phyloP scores from a whole-genome alignment of 257 asterid species.

The Solanum clarkiae region DNA sequence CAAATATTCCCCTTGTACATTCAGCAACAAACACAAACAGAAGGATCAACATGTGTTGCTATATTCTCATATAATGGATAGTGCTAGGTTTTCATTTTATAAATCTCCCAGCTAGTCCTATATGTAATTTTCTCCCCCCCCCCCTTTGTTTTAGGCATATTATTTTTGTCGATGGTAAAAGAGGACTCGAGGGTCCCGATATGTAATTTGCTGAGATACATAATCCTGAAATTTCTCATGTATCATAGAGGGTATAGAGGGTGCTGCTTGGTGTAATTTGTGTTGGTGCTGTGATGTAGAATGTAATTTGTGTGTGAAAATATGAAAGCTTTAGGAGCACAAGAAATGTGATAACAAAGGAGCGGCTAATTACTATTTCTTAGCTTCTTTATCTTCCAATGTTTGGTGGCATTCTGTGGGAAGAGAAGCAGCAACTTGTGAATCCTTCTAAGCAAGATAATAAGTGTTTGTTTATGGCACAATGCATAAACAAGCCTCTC shows the following conservation, averaged over 20 bases:
- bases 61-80: slow-evolving; percentile 6
- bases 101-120: slow-evolving; percentile 5
- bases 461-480: not conserved
- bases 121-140: not conserved
- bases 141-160: slow-evolving; percentile 18
- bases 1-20: slow-evolving; percentile 30
- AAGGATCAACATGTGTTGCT: slow-evolving; percentile 8
- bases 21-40: slow-evolving; percentile 21
- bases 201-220: slow-evolving; percentile 30
- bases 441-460: not conserved
- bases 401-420: not conserved
- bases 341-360: not conserved
- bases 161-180: slow-evolving; percentile 13
- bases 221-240: slow-evolving; percentile 17
- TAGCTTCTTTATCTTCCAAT: not conserved
- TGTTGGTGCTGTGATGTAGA: slow-evolving; percentile 16
- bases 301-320: slow-evolving; percentile 19
- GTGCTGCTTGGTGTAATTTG: slow-evolving; percentile 28
- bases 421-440: not conserved
- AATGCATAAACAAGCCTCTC: not conserved
- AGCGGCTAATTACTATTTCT: not conserved
- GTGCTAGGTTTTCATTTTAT: slow-evolving; percentile 13
- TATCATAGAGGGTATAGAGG: slow-evolving; percentile 34
- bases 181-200: slow-evolving; percentile 4
- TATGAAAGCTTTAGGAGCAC: not conserved